Base-by-base conservation (phyloP, 805 yeast genomes). In the Ogataea pini region DNA sequence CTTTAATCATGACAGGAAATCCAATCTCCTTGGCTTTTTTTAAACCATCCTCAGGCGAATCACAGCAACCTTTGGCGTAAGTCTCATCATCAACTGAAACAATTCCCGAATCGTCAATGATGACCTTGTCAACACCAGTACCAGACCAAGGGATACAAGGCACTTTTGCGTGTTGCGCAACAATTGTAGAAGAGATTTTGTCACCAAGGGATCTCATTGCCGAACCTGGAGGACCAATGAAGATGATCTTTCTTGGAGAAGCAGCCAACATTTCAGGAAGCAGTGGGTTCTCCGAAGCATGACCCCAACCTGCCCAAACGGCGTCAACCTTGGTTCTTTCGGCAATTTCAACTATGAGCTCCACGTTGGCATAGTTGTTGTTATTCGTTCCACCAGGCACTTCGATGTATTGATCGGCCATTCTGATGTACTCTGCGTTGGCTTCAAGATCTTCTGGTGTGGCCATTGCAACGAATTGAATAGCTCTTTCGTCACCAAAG, bases 261-360 rank as follows among this genome's bases (percentile, higher is more conserved):
- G 85, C 85, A 13, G 98, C 97, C 67, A 94, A 78, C 70, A 79
- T 82, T 71, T 94, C 99, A 24, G 99, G 99, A 57, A 94, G 80
- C 40, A 75, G 69, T 22, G 99, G 99, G 72, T 95, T 92, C 75
- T 94, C 99, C n/a, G 97, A 89, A 24, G 99, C 99, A 68, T 95
- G 99, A 62, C 99, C 99, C 99, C 99, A 94, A 62, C 99, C 99
- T 29, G 99, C 99, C 99, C 99, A 94, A 49, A 94, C 99, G 20
- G 99, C 99, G 68, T 94, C 96, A 48, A 88, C 97, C 57, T 89
- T 82, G 37, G 96, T 86, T 74, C 97, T 86, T 73, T 94, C 99
- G 31, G 99, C 99, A 42, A 94, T 76, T 62, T 94, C 99, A 41
- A 94, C 97, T 68, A 94, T 94, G 53, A 94, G 77, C 58, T 94